Conservation (phyloP, 1,139 yeast species). For the Suhomyces wounanorum region DNA sequence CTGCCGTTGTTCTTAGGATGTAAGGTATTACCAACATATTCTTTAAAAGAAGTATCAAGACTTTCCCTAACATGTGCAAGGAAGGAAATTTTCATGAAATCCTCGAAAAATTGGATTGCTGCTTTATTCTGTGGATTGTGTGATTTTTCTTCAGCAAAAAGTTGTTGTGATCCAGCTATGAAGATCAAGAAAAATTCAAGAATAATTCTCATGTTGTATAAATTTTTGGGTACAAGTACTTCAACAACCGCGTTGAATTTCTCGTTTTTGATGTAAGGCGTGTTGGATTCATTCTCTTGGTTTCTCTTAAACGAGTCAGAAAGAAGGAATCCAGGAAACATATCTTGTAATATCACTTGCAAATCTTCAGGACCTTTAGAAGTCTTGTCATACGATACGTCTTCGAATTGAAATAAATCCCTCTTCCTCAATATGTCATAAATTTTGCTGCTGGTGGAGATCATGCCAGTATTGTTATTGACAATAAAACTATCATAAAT, state of each 20-base stretch:
- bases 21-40: constrained; percentile 28
- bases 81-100: constrained; percentile 65
- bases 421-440: constrained; percentile 27
- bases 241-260: constrained; percentile 57
- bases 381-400: constrained; percentile 39
- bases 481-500: constrained; percentile 32
- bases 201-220: constrained; percentile 81
- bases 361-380: constrained; percentile 45
- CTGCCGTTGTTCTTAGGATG: constrained; percentile 12
- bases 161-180: constrained; percentile 48
- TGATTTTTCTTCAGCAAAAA: constrained; percentile 21
- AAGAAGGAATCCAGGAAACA: constrained; percentile 63
- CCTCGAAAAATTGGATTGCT: constrained; percentile 55
- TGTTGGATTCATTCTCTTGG: constrained; percentile 19
- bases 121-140: constrained; percentile 20
- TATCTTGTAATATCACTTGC: constrained; percentile 49
- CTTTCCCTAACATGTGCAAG: constrained; percentile 65
- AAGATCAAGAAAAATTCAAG: constrained; percentile 62
- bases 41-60: constrained; percentile 40
- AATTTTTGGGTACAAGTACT: constrained; percentile 68
- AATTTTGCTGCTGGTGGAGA: constrained; percentile 16
- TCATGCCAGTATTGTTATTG: constrained; percentile 1
- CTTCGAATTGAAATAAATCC: constrained; percentile 52
- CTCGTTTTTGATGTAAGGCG: constrained; percentile 64
- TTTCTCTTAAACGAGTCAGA: constrained; percentile 24